Conservation (phyloP, 73 alveolate genomes). For the Effrenium voratum region DNA sequence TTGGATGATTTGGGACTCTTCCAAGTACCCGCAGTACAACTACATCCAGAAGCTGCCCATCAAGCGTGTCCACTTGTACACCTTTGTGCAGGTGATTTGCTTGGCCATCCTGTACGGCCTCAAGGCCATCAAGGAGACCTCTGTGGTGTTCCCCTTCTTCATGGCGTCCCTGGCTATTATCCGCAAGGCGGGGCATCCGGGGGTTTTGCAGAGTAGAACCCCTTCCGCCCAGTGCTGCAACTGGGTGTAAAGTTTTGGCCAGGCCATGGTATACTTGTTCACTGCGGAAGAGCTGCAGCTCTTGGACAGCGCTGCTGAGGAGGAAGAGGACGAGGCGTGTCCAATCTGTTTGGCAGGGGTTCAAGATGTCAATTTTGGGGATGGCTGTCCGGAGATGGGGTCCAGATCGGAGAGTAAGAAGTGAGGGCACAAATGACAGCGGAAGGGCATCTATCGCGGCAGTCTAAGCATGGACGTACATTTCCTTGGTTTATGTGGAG, state of each 20-base stretch:
- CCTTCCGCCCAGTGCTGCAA: not conserved
- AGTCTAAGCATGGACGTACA: too few species aligned
- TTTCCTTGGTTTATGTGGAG: too few species aligned
- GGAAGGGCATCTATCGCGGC: too few species aligned
- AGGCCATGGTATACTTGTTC: not conserved
- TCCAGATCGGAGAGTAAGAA: too few species aligned
- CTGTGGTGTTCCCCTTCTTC: constrained; percentile 19
- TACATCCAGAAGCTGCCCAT: not conserved
- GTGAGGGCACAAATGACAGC: too few species aligned
- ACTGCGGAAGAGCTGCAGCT: constrained; percentile 30
- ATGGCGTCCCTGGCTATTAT: not conserved
- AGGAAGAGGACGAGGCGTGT: not conserved
- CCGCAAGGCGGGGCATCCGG: constrained; percentile 16
- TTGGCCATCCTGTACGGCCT: not conserved
- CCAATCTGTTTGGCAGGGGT: not conserved
- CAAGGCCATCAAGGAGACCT: not conserved
- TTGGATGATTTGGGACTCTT: not conserved
- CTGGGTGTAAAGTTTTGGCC: not conserved
- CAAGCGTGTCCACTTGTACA: not conserved
- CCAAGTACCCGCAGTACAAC: constrained; percentile 26
- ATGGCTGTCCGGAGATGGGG: too few species aligned
- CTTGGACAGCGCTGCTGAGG: not conserved
- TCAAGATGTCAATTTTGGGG: too few species aligned
- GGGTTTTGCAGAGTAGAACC: too few species aligned
- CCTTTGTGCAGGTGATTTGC: constrained; percentile 1